Evolutionary conservation across 441 rosid species (phyloP).

Genomic region (Metrosideros polymorpha): DNA sequence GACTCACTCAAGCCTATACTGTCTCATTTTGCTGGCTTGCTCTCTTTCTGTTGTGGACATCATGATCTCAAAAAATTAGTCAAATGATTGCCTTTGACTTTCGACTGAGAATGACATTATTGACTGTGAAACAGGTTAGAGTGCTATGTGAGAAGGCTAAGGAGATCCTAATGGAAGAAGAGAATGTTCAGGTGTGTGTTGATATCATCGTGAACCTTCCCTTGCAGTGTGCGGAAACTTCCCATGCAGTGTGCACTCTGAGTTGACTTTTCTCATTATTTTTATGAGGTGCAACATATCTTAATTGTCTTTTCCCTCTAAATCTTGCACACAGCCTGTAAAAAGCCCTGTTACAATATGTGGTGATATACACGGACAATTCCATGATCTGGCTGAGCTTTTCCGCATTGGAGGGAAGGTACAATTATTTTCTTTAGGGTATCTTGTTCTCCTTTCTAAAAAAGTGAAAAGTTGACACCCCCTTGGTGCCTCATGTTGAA

Average conservation of each 20-base stretch:
- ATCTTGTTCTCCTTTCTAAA: background rate
- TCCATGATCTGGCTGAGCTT: slow-evolving; percentile 74
- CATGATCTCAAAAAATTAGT: background rate
- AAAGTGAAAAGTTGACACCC: background rate
- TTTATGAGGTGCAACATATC: background rate
- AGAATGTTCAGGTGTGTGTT: slow-evolving; percentile 59
- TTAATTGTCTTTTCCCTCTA: background rate
- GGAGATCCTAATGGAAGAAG: slow-evolving; percentile 64
- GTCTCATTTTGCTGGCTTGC: background rate
- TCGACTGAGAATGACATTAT: background rate
- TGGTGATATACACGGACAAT: slow-evolving; percentile 71
- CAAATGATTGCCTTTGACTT: background rate
- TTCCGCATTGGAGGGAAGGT: slow-evolving; percentile 65
- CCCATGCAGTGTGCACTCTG: background rate
- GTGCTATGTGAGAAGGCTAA: slow-evolving; percentile 68
- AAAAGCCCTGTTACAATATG: slow-evolving; percentile 69
- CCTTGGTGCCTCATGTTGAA: background rate
- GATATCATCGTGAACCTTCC: background rate
- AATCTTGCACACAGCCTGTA: slow-evolving; percentile 38
- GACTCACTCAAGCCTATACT: background rate
- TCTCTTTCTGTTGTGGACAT: background rate
- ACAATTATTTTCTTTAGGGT: slow-evolving; percentile 2
- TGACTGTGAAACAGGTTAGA: slow-evolving; percentile 34
- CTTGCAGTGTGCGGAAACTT: background rate
- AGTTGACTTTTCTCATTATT: background rate